Evolutionary conservation across 2,329 filamentous ascomycete genomes (phyloP).

Genomic region (Fusarium virguliforme): DNA sequence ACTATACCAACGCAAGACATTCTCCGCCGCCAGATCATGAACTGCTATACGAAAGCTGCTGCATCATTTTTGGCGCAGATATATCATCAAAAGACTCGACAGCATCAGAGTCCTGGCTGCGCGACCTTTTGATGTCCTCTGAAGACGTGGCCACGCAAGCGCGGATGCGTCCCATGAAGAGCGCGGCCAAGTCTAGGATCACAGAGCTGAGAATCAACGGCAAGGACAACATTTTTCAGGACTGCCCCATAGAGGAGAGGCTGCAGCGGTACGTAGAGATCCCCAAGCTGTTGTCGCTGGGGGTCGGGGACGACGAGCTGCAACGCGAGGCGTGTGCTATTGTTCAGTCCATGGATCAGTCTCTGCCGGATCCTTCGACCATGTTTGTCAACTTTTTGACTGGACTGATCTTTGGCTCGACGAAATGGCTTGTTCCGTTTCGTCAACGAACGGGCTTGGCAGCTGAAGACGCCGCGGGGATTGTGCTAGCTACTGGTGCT

Average conservation of each 20-base stretch:
- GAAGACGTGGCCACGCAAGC: slow-evolving; percentile 35
- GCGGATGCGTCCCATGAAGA: slow-evolving; percentile 40
- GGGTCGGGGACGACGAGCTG: slow-evolving; percentile 31
- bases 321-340: slow-evolving; percentile 40
- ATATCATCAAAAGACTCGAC: slow-evolving; percentile 9
- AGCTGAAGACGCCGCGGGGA: background rate
- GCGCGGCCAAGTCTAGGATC: slow-evolving; percentile 31
- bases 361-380: background rate
- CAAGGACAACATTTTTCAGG: slow-evolving; percentile 45
- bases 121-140: slow-evolving; percentile 45
- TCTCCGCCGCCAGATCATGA: slow-evolving; percentile 33
- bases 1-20: slow-evolving; percentile 31
- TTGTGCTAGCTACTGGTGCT: background rate
- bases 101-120: slow-evolving; percentile 33
- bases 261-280: slow-evolving; percentile 24
- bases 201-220: slow-evolving; percentile 44
- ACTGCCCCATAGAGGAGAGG: slow-evolving; percentile 39
- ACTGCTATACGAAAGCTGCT: slow-evolving; percentile 46
- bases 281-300: slow-evolving; percentile 14
- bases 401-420: slow-evolving; percentile 7
- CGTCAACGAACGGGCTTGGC: background rate
- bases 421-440: slow-evolving; percentile 22
- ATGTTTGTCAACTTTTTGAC: slow-evolving; percentile 23
- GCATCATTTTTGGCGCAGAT: slow-evolving; percentile 48
- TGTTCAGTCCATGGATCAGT: slow-evolving; percentile 8